Conservation (phyloP, 495 filamentous ascomycete species). For the Rhizodiscina lignyota region DNA sequence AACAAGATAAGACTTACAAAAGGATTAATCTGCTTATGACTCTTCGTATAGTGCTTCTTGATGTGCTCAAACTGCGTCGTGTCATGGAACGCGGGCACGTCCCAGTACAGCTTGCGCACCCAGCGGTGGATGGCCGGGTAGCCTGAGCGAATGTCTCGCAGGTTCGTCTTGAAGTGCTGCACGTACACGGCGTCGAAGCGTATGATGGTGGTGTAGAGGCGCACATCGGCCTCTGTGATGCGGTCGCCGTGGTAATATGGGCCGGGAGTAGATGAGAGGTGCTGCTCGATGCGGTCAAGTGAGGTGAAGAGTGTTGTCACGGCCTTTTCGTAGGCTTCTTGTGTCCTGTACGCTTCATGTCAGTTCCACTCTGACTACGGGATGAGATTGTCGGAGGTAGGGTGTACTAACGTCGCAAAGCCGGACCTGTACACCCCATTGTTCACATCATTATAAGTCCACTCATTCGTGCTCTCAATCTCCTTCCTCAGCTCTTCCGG, state of each 20-base stretch:
- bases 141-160: conserved; percentile 64
- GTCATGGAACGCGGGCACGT: conserved; percentile 39
- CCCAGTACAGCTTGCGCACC: conserved; percentile 55
- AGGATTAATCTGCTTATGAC: conserved; percentile 51
- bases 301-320: conserved; percentile 51
- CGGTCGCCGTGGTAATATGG: conserved; percentile 51
- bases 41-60: conserved; percentile 57
- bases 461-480: conserved; percentile 64
- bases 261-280: conserved; percentile 36
- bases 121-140: conserved; percentile 54
- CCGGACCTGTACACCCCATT: conserved; percentile 73
- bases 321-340: conserved; percentile 60
- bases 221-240: conserved; percentile 69
- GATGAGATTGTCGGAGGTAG: conserved; percentile 18
- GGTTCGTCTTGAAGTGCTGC: conserved; percentile 88
- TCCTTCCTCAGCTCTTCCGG: conserved; percentile 37
- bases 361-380: conserved; percentile 18
- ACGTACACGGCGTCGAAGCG: conserved; percentile 83
- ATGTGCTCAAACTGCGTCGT: conserved; percentile 58
- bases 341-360: conserved; percentile 23
- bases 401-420: conserved; percentile 37
- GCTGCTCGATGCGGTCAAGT: conserved; percentile 52
- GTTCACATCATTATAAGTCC: conserved; percentile 75
- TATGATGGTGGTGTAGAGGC: conserved; percentile 68
- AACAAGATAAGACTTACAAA: conserved; percentile 6